These are phyloP conservation scores for Exophiala dermatitidis DNA, from an alignment of 2,329 filamentous ascomycete species.

Conservation along the genomic window DNA sequence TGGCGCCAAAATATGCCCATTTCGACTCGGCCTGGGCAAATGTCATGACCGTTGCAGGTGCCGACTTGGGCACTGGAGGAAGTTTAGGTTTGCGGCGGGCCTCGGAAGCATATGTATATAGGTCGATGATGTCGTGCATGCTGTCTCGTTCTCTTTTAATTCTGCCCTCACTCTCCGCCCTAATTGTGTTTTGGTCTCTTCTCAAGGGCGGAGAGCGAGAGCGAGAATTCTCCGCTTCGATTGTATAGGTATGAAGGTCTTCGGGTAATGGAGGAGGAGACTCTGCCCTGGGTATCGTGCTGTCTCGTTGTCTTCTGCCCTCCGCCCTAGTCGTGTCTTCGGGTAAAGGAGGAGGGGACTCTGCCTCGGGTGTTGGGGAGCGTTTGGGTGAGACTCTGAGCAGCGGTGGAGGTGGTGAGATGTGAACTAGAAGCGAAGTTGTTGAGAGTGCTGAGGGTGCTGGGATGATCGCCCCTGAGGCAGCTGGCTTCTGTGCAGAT, in stretches of 20 bases:
- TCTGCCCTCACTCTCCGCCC: too few relatives aligned
- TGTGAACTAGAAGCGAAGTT: neutral
- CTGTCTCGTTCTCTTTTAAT: slow-evolving; percentile 4
- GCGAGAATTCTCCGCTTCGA: slow-evolving; percentile 5
- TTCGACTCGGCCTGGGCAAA: slow-evolving; percentile 17
- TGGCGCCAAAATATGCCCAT: slow-evolving; percentile 14
- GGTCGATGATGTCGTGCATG: slow-evolving; percentile 17
- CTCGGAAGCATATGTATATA: slow-evolving; percentile 4
- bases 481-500: neutral
- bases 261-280: slow-evolving; percentile 4
- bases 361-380: slow-evolving; percentile 14
- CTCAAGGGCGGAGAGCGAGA: neutral
- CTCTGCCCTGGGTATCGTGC: neutral
- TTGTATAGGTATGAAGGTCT: neutral
- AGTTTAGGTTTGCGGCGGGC: neutral
- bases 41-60: slow-evolving; percentile 5
- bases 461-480: too few relatives aligned
- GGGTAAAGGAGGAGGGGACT: slow-evolving; percentile 15
- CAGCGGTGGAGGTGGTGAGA: neutral
- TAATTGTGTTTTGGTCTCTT: neutral
- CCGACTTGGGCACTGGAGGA: slow-evolving; percentile 3
- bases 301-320: neutral
- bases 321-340: neutral
- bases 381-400: neutral
- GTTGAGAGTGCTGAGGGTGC: neutral